Evolutionary conservation across 140 eudicot genomes (phyloP), one percentile per base, ranked within the genome.

Genomic region (Cichorium intybus): DNA sequence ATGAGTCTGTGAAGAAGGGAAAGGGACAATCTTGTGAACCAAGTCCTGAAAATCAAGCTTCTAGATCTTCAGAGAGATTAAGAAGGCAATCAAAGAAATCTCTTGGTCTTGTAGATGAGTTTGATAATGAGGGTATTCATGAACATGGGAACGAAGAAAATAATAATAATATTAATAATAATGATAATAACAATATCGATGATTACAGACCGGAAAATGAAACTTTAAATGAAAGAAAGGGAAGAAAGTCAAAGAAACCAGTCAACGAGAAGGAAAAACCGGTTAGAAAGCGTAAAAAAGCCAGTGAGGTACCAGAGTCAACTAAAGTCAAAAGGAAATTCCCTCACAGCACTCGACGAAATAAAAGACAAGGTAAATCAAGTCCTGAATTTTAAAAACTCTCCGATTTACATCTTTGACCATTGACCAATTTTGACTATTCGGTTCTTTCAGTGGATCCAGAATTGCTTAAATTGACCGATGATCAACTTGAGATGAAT

Each of bases 321-420:
- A 66, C 76, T 10, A 70, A 71, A 56, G 76, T 20, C 35, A 82
- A 82, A 47, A 88, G 85, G 75, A 93, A 74, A 71, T 88, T 92
- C 45, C 66, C 88, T 77, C 99, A 84, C 71, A 49, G 85, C 39
- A 88, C 99, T 56, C 68, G 78, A 58, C 77, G 90, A 70, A 81
- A 68, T 62, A 80, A 71, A 68, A 86, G 95, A 84, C 77, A 24
- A 79, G 96, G 98, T 92, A 83, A 64, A 10, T 68, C 49, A 35
- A 73, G 43, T 35, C 72, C 3, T 50, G 24, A 27, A 6, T 37
- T 45, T 50, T 45, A 7, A 27, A 27, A 14, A 17, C 35, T 17
- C 70, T 47, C n/a, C n/a, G 23, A 56, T 23, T 26, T 39, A 4
- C 60, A 11, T 7, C 41, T 43, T 33, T 39, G 60, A 59, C n/a